Conservation (phyloP, 208 protist genomes). For the Acanthamoeba castellanii region DNA sequence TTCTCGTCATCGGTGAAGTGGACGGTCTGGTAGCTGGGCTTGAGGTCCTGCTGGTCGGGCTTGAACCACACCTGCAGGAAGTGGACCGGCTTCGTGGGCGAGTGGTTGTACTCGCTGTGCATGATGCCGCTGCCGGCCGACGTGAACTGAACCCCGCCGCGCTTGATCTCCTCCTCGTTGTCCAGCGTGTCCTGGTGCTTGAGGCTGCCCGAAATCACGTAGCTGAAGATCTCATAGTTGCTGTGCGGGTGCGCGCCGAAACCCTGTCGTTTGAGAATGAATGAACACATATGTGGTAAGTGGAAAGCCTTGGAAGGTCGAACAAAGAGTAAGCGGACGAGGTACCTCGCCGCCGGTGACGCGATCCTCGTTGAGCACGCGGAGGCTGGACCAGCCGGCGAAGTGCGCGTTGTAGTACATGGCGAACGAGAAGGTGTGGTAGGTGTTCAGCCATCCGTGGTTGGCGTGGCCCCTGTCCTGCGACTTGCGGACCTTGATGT, state of each 20-base stretch:
- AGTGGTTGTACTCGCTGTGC: conserved; percentile 81
- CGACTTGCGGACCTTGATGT: neutral
- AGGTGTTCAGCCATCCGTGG: conserved; percentile 82
- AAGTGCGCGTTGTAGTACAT: conserved; percentile 78
- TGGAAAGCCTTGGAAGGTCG: neutral
- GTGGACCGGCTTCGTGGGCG: conserved; percentile 17
- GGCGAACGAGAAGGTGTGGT: conserved; percentile 84
- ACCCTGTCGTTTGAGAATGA: neutral
- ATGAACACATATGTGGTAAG: neutral
- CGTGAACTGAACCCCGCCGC: conserved; percentile 83
- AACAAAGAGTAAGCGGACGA: neutral
- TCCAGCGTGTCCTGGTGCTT: conserved; percentile 79
- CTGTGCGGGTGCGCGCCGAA: conserved; percentile 81
- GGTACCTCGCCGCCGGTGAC: conserved; percentile 58
- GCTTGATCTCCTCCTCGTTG: conserved; percentile 73
- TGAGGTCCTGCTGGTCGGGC: conserved; percentile 55
- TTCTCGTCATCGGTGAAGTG: conserved; percentile 73
- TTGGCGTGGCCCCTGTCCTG: conserved; percentile 75
- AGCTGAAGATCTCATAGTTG: conserved; percentile 85
- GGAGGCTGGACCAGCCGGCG: conserved; percentile 69
- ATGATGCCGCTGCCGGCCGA: conserved; percentile 79
- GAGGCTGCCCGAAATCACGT: conserved; percentile 77
- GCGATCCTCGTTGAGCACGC: conserved; percentile 84
- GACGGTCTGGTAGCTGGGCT: conserved; percentile 75
- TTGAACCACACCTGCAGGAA: conserved; percentile 83